Evolutionary conservation across 768 basidiomycete species (phyloP), one percentile per base, ranked within the genome.

Genomic region (Thelephora aurantiotincta): DNA sequence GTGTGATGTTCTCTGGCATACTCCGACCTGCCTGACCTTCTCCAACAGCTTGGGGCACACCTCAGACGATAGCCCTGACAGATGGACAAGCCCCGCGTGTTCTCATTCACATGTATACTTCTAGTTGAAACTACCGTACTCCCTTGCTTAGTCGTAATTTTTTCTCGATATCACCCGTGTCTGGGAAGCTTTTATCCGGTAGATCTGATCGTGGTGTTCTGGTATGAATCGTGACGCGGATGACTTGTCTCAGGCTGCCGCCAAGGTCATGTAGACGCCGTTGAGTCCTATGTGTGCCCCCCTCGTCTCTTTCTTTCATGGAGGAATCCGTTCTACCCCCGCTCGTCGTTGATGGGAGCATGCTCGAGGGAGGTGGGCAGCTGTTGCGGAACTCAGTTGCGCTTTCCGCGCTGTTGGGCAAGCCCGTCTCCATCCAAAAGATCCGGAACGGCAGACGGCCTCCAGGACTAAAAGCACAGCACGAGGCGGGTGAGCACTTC

Each of bases 391-490:
- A 83, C 53, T 65, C 79, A 0, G 68, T 82, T 33, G 67, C 81
- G 1, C 63, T 86, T 33, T 74, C 85, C n/a, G 73, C 76, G 7
- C 64, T 87, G 14, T 66, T 85, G 13, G 63, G 63, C n/a, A 78
- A 70, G 48, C 75, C 79, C 1, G 65, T 86, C 22, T 63, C 65
- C 3, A 74, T 87, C 43, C 58, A 71, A 33, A 78, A 80, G 13
- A 75, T 88, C 23, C 75, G 85, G 26, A 63, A 63, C 43, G 69
- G 69, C 20, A 69, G 85, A 44, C 68, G 50, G 33, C 74, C 73
- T 14, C 77, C 81, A 13, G 85, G 84, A 1, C 64, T 88, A 34
- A 82, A 73, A 56, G 75, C 74, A 43, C 84, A 89, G 55, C 85
- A 88, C 59, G 74, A 74, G 44, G 73, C 79, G 53, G 84, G 82